These are phyloP conservation scores for Cyberlindnera mississippiensis DNA, from an alignment of 805 yeast genomes.

Conservation along the genomic window DNA sequence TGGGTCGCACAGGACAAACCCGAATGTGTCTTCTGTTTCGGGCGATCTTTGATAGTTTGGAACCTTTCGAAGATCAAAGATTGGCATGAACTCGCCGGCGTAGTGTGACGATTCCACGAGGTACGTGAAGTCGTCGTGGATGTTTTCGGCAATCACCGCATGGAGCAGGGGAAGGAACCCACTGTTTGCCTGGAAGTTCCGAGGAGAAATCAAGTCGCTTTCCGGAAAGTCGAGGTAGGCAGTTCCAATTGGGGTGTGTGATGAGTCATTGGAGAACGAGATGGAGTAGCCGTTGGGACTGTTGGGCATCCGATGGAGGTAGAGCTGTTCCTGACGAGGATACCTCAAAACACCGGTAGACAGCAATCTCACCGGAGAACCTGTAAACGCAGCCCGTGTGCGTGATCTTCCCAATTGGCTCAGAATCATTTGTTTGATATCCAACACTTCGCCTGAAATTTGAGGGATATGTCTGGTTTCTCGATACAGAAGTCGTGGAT, in stretches of 20 bases:
- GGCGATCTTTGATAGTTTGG: slow-evolving; percentile 67
- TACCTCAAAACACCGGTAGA: too few species aligned
- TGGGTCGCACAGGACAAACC: slow-evolving; percentile 58
- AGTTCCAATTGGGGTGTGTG: slow-evolving; percentile 7
- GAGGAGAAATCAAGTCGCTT: slow-evolving; percentile 1
- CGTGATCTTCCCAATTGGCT: too few species aligned
- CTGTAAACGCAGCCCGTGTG: too few species aligned
- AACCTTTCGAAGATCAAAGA: slow-evolving; percentile 63
- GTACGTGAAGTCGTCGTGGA: slow-evolving; percentile 47
- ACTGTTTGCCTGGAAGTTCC: slow-evolving; percentile 11
- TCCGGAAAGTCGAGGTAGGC: slow-evolving; percentile 1
- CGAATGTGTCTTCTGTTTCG: slow-evolving; percentile 65
- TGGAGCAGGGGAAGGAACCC: slow-evolving; percentile 12
- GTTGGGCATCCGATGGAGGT: slow-evolving; percentile 9
- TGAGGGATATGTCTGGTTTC: too few species aligned
- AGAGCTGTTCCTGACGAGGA: slow-evolving; percentile 14
- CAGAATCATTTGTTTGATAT: too few species aligned
- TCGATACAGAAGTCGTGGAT: too few species aligned
- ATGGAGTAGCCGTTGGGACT: slow-evolving; percentile 1
- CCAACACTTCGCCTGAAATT: too few species aligned
- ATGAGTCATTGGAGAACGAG: slow-evolving; percentile 18
- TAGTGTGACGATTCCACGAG: slow-evolving; percentile 53
- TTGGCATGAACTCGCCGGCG: slow-evolving; percentile 56
- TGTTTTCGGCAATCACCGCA: slow-evolving; percentile 16
- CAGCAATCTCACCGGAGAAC: too few species aligned